Evolutionary conservation across 2,329 filamentous ascomycete genomes (phyloP).

Genomic region (Aureobasidium sp.): DNA sequence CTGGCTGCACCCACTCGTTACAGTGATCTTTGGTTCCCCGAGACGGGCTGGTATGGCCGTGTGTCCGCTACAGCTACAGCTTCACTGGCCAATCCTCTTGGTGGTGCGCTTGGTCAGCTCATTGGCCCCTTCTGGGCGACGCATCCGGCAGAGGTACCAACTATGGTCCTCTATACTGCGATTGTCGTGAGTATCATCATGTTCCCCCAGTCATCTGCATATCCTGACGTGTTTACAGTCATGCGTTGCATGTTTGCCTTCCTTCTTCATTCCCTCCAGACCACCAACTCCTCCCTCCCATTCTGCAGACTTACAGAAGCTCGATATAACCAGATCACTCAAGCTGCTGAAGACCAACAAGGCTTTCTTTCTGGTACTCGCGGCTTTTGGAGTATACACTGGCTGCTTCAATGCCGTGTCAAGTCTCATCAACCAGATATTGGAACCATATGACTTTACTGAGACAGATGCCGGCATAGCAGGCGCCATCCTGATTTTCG

Average conservation of each 20-base stretch:
- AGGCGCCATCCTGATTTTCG: constrained; percentile 81
- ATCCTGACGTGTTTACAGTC: constrained; percentile 27
- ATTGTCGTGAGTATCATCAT: constrained; percentile 61
- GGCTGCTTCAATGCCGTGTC: constrained; percentile 92
- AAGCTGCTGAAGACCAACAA: constrained; percentile 43
- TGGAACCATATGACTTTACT: constrained; percentile 75
- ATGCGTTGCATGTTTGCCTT: constrained; percentile 61
- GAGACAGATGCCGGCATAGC: constrained; percentile 84
- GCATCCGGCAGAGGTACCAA: constrained; percentile 58
- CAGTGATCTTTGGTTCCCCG: constrained; percentile 91
- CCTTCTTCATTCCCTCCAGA: constrained; percentile 69
- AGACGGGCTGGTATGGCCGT: constrained; percentile 52
- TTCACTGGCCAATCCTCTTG: constrained; percentile 82
- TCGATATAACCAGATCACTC: constrained; percentile 50
- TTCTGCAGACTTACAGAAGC: constrained; percentile 50
- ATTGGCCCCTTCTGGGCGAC: constrained; percentile 72
- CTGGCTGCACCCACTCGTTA: constrained; percentile 84
- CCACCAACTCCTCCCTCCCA: constrained; percentile 73
- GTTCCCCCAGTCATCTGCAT: background rate
- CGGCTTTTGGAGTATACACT: constrained; percentile 79
- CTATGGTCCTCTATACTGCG: constrained; percentile 76
- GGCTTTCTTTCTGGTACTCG: constrained; percentile 72
- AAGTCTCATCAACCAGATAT: constrained; percentile 81
- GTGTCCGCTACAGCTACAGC: constrained; percentile 81
- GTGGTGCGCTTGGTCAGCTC: constrained; percentile 75